Evolutionary conservation across 495 filamentous ascomycete species (phyloP).

Genomic region (Letharia columbiana): DNA sequence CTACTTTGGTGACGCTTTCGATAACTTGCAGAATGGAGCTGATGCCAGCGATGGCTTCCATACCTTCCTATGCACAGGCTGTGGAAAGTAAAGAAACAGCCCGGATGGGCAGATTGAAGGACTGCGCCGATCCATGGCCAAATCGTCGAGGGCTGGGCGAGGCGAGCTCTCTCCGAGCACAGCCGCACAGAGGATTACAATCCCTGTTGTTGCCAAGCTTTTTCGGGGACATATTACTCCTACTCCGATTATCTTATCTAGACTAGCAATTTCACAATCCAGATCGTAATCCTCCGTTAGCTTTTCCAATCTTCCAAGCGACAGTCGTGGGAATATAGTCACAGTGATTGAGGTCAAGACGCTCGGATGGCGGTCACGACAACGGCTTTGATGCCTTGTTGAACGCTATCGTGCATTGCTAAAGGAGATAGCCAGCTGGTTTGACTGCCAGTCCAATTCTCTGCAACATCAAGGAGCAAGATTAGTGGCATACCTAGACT

Average conservation of each 20-base stretch:
- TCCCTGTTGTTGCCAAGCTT: background rate
- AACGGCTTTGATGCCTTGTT: too few relatives aligned
- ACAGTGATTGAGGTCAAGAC: too few relatives aligned
- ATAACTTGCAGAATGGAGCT: conserved; percentile 10
- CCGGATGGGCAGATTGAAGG: background rate
- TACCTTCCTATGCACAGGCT: background rate
- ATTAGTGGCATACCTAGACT: too few relatives aligned
- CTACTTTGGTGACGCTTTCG: conserved; percentile 17
- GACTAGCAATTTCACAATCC: too few relatives aligned
- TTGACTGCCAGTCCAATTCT: too few relatives aligned
- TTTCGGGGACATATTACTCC: background rate
- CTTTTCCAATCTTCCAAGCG: too few relatives aligned
- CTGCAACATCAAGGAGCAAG: too few relatives aligned
- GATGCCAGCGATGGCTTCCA: background rate
- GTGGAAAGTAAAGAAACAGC: background rate
- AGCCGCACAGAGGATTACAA: background rate
- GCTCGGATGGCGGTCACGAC: too few relatives aligned
- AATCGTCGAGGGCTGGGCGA: background rate
- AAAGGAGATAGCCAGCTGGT: too few relatives aligned
- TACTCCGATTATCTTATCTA: background rate
- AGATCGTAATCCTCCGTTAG: too few relatives aligned
- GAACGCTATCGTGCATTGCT: too few relatives aligned
- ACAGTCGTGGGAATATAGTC: too few relatives aligned
- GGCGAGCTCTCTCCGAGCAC: background rate
- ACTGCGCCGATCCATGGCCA: background rate